Evolutionary conservation across 306 rosid genomes (phyloP).

Genomic region (Nissolia schottii): DNA sequence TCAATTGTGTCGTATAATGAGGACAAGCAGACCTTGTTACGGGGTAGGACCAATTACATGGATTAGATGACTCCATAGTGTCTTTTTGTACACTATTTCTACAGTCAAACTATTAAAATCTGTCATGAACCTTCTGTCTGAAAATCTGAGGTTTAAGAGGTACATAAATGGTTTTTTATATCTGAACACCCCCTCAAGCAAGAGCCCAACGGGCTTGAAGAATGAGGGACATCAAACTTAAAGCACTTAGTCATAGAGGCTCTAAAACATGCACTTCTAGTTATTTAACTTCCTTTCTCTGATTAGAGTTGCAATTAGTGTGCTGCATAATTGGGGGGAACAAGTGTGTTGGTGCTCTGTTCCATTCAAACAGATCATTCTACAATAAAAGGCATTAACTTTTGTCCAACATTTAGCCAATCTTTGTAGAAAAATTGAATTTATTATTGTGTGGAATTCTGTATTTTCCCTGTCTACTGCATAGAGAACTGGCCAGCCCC

Average conservation of each 20-base stretch:
- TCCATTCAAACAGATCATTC: neutral
- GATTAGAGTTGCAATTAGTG: neutral
- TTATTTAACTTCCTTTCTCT: conserved; percentile 11
- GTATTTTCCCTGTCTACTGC: neutral
- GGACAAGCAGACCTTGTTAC: no score
- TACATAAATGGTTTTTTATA: no score
- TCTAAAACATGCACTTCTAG: no score
- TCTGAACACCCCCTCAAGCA: no score
- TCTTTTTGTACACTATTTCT: no score
- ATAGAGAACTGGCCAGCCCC: neutral
- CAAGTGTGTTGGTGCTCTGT: conserved; percentile 7
- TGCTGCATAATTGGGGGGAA: neutral
- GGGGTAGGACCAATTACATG: no score
- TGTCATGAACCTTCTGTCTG: no score
- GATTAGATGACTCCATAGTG: no score
- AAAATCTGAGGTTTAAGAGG: neutral
- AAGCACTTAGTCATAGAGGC: no score
- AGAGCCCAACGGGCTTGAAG: no score
- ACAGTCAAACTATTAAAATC: no score
- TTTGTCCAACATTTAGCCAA: neutral
- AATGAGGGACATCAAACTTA: no score
- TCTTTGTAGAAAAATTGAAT: neutral
- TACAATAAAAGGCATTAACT: neutral
- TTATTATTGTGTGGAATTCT: neutral
- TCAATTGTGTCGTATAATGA: neutral